Conservation (phyloP, 1,284 basidiomycete species). For the Sphagnurus paluster region DNA sequence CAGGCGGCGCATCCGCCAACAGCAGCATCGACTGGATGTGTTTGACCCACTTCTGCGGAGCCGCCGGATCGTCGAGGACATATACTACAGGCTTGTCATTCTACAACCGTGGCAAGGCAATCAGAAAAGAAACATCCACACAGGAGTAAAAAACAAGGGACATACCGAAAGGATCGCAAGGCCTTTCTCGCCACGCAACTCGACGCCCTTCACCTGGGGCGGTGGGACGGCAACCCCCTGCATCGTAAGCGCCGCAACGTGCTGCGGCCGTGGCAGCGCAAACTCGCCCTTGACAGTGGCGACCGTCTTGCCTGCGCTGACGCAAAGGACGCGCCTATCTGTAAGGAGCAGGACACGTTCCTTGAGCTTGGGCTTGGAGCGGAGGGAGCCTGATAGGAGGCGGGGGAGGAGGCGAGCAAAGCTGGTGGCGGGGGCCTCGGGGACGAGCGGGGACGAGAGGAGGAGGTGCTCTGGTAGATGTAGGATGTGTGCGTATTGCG, state of each 20-base stretch:
- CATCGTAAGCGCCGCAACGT: background rate
- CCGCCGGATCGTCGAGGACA: constrained; percentile 9
- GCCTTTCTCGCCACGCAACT: constrained; percentile 9
- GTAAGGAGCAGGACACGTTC: constrained; percentile 15
- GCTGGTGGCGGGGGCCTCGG: constrained; percentile 9
- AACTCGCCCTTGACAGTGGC: constrained; percentile 11
- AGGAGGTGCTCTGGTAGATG: constrained; percentile 6
- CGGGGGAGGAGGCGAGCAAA: constrained; percentile 12
- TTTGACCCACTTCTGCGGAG: constrained; percentile 7
- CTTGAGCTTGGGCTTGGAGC: constrained; percentile 13
- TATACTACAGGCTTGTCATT: constrained; percentile 12
- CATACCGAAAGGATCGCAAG: constrained; percentile 12
- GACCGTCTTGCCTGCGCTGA: constrained; percentile 6
- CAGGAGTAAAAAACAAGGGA: background rate
- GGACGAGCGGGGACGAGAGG: constrained; percentile 10
- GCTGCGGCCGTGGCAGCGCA: background rate
- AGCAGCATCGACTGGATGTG: constrained; percentile 6
- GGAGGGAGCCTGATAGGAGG: constrained; percentile 13
- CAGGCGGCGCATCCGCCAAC: background rate
- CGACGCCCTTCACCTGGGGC: constrained; percentile 2
- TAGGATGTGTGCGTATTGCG: constrained; percentile 10
- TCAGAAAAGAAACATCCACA: background rate
- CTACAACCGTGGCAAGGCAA: background rate
- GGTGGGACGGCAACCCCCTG: background rate
- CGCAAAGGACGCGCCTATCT: constrained; percentile 14